Evolutionary conservation across 2,329 filamentous ascomycete species (phyloP), one percentile per base, ranked within the genome.

Genomic region (Botrytis pseudocinerea): DNA sequence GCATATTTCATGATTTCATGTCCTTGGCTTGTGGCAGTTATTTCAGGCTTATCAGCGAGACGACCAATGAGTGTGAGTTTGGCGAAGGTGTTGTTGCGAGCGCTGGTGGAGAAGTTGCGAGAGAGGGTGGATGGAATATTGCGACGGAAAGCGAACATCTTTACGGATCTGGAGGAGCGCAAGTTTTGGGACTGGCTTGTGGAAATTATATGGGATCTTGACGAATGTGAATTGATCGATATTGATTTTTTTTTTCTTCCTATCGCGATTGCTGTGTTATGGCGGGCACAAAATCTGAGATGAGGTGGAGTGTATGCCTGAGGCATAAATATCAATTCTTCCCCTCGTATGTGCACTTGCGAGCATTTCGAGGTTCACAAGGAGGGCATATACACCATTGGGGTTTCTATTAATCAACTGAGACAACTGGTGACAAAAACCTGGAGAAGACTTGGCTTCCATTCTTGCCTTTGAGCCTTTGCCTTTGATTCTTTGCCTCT

Each of bases 31-130:
- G 92, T 93, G 74, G 89, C 82, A 54, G 88, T 86, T 77, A 94
- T 80, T 86, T 98, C 95, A 73, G 96, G 95, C 70, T 89, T 87
- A 78, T 90, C 88, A 75, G 89, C 94, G 69, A 99, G 90, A 82
- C 94, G 92, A 80, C 96, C 96, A 78, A 98, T 88, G 82, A 99
- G 86, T 80, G 90, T 92, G 85, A 99, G 92, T 83, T 91, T 92
- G 78, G 96, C 93, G 77, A 96, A 80, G 76, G 87, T 84, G 75
- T 42, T 51, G 48, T 40, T 54, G 18, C 89, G 87, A 77, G 85
- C 84, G 59, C 90, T 84, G 62, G 92, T 90, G 85, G 90, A 93
- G 88, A 98, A 97, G 80, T 90, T 84, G 83, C 94, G 93, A 78
- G 86, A 81, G 76, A 84, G 78, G 73, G 80, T 73, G 59, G 79